A percentile compares a stretch with the other conserved stretches of the same genome.
These are phyloP conservation scores for Amanita subjunquillea DNA, from an alignment of 768 basidiomycete species.

Conservation along the genomic window DNA sequence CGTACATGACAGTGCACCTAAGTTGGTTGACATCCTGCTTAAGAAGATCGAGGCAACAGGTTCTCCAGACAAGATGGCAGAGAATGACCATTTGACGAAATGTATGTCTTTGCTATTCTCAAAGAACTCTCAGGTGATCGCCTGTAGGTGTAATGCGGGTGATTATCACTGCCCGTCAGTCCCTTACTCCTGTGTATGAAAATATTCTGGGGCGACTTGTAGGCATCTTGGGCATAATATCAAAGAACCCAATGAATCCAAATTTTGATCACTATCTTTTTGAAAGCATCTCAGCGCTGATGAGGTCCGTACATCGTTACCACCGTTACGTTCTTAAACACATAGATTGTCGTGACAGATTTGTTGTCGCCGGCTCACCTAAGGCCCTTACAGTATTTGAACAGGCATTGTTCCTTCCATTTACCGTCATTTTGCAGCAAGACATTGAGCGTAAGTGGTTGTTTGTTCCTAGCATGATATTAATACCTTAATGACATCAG, in stretches of 20 bases:
- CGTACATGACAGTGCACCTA: conserved; percentile 72
- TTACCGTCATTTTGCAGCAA: conserved; percentile 79
- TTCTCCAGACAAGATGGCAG: conserved; percentile 87
- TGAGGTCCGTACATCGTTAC: conserved; percentile 42
- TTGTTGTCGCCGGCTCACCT: conserved; percentile 66
- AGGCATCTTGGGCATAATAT: conserved; percentile 75
- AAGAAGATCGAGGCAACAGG: conserved; percentile 68
- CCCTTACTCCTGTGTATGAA: conserved; percentile 59
- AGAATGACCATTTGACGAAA: conserved; percentile 98
- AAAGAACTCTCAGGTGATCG: conserved; percentile 3
- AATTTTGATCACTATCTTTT: conserved; percentile 97
- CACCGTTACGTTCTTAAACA: neutral
- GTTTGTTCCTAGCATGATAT: neutral
- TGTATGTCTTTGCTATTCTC: conserved; percentile 41
- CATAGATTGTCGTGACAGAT: conserved; percentile 34
- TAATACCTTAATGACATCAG: conserved; percentile 25
- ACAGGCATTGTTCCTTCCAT: conserved; percentile 71
- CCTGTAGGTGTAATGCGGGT: conserved; percentile 84
- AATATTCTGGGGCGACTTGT: conserved; percentile 66
- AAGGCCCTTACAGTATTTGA: conserved; percentile 69
- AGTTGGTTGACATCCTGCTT: conserved; percentile 63
- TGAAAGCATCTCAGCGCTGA: conserved; percentile 89
- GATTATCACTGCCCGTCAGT: conserved; percentile 79
- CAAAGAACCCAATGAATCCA: conserved; percentile 95
- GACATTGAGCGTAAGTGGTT: conserved; percentile 76